These are phyloP conservation scores for Aspergillus novoparasiticus DNA, from an alignment of 2,329 filamentous ascomycete genomes.

Conservation along the genomic window DNA sequence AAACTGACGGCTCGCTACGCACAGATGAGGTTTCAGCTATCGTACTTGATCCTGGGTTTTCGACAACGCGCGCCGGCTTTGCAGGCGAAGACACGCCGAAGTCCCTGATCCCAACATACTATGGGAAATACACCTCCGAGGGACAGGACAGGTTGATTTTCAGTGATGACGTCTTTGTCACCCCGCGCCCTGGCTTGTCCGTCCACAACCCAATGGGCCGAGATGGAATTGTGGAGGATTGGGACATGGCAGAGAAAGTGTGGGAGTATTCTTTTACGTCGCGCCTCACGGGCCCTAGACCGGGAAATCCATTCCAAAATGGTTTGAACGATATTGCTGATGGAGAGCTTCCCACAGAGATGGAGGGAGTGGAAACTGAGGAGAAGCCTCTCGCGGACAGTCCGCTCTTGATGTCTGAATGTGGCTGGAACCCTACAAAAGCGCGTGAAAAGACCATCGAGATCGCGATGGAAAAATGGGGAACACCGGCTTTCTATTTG, in stretches of 20 bases:
- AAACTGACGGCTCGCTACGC: slow-evolving; percentile 12
- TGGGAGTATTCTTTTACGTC: slow-evolving; percentile 95
- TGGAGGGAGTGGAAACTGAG: slow-evolving; percentile 62
- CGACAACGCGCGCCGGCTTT: slow-evolving; percentile 88
- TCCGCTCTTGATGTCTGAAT: slow-evolving; percentile 90
- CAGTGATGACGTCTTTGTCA: slow-evolving; percentile 86
- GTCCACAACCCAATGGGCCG: slow-evolving; percentile 89
- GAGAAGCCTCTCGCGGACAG: slow-evolving; percentile 85
- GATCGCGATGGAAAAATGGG: slow-evolving; percentile 96
- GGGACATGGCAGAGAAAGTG: slow-evolving; percentile 84
- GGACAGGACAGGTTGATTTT: slow-evolving; percentile 66
- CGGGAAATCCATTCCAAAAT: slow-evolving; percentile 71
- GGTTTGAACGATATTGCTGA: slow-evolving; percentile 71
- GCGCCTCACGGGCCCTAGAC: slow-evolving; percentile 76
- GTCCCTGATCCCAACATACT: slow-evolving; percentile 87
- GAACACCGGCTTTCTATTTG: slow-evolving; percentile 90
- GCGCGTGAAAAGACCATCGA: slow-evolving; percentile 92
- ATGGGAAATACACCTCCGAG: slow-evolving; percentile 64
- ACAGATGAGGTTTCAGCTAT: slow-evolving; percentile 96
- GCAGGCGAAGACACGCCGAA: slow-evolving; percentile 98
- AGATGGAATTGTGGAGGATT: slow-evolving; percentile 92
- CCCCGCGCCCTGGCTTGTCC: slow-evolving; percentile 74
- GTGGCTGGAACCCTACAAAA: slow-evolving; percentile 87
- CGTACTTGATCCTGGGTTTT: slow-evolving; percentile 92
- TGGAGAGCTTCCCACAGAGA: slow-evolving; percentile 60